A percentile compares a stretch with the other conserved stretches of the same genome.
These are phyloP conservation scores for Puccinia triticina DNA, from an alignment of 1,284 basidiomycete genomes.

Conservation along the genomic window DNA sequence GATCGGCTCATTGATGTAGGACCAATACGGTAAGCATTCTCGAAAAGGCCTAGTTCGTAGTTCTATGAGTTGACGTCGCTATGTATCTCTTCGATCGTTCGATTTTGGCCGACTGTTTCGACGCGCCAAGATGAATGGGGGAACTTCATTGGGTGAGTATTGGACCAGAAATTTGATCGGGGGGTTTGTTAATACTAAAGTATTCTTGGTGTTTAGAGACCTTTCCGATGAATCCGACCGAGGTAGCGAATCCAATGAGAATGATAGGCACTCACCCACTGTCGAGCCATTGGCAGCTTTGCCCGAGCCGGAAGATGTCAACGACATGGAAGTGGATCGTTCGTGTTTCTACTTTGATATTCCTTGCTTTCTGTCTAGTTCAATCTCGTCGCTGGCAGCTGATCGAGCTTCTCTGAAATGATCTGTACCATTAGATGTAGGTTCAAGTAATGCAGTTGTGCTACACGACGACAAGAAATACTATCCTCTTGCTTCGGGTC, in stretches of 20 bases:
- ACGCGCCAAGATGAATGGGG: conserved; percentile 49
- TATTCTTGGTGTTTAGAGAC: conserved; percentile 26
- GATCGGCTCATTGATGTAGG: conserved; percentile 24
- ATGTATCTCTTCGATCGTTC: neutral
- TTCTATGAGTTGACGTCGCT: conserved; percentile 1
- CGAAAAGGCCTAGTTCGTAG: neutral
- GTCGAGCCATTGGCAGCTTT: conserved; percentile 32
- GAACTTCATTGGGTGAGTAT: conserved; percentile 46
- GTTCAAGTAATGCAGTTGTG: conserved; percentile 58
- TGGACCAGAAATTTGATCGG: neutral
- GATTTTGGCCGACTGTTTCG: neutral
- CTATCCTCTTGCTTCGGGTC: conserved; percentile 58
- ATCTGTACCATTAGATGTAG: conserved; percentile 54
- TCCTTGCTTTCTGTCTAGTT: neutral
- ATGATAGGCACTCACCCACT: conserved; percentile 16
- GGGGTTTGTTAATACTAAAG: neutral
- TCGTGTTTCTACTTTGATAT: conserved; percentile 14
- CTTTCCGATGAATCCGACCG: conserved; percentile 47
- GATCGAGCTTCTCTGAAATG: neutral
- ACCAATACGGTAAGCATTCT: conserved; percentile 46
- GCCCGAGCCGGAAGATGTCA: conserved; percentile 45
- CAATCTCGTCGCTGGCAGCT: neutral
- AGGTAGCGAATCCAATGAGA: conserved; percentile 32
- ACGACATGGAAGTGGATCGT: conserved; percentile 50
- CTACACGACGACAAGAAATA: conserved; percentile 61